Conservation (phyloP, 345 rosid genomes). For the Schrenkiella parvula region DNA sequence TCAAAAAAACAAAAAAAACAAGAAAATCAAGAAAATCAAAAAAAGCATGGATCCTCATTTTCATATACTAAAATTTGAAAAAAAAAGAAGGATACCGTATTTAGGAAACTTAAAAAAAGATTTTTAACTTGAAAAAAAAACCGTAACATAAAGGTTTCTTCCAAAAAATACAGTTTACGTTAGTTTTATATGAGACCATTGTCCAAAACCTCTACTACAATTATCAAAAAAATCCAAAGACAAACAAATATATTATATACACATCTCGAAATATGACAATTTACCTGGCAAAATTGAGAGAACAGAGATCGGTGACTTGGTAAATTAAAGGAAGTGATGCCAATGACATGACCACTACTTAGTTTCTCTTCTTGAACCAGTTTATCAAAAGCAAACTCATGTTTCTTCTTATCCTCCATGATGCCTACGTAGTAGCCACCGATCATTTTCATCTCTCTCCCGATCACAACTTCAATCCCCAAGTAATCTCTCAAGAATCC, state of each 20-base stretch:
- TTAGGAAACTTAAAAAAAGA: no score
- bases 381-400: conserved; percentile 13
- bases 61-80: no score
- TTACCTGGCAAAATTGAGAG: conserved; percentile 51
- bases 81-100: no score
- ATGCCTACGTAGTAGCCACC: conserved; percentile 48
- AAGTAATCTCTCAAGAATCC: conserved; percentile 46
- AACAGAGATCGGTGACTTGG: conserved; percentile 37
- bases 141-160: no score
- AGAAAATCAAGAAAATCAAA: no score
- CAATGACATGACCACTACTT: conserved; percentile 33
- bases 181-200: no score
- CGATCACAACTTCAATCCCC: conserved; percentile 44
- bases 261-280: background rate
- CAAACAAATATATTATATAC: background rate
- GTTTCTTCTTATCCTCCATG: conserved; percentile 36
- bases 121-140: no score
- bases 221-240: no score
- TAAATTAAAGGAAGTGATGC: conserved; percentile 38
- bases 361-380: conserved; percentile 9
- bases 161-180: background rate
- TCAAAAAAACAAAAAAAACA: no score
- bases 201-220: no score
- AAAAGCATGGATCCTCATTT: no score
- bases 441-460: conserved; percentile 45